Conservation (phyloP, 2,329 filamentous ascomycete species). For the Cytospora schulzeri region DNA sequence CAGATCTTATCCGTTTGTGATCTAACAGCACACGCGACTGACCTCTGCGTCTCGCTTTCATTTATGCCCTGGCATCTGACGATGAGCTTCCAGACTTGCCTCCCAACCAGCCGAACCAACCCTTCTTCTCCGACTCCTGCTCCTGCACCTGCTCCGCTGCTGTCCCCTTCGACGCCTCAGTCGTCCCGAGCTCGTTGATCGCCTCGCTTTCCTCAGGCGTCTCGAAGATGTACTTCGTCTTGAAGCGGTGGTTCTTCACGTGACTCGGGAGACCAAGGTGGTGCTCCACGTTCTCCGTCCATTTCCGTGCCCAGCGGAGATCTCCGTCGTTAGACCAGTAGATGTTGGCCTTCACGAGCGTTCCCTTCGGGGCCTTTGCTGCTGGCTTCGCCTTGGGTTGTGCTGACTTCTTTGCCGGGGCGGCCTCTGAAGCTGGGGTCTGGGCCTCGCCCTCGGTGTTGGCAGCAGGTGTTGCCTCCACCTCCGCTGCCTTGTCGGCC, state of each 20-base stretch:
- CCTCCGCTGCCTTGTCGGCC: not conserved
- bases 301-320: slow-evolving; percentile 48
- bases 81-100: slow-evolving; percentile 17
- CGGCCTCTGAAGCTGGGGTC: slow-evolving; percentile 22
- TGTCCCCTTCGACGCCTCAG: not conserved
- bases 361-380: slow-evolving; percentile 16
- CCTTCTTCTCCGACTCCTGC: slow-evolving; percentile 10
- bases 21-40: not conserved
- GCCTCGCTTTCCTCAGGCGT: not conserved
- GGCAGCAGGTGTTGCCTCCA: slow-evolving; percentile 1
- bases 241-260: slow-evolving; percentile 19
- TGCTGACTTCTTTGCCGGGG: not conserved
- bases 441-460: slow-evolving; percentile 9
- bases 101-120: slow-evolving; percentile 21
- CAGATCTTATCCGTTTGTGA: slow-evolving; percentile 1
- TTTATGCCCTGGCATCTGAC: slow-evolving; percentile 21
- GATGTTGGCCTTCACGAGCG: slow-evolving; percentile 47
- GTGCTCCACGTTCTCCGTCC: slow-evolving; percentile 59
- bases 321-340: slow-evolving; percentile 56
- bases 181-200: not conserved
- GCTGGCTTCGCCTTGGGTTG: not conserved
- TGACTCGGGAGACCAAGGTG: slow-evolving; percentile 40
- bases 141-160: not conserved
- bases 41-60: not conserved
- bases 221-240: slow-evolving; percentile 20